Conservation (phyloP, 495 filamentous ascomycete genomes). For the Pyronema omphalodes region DNA sequence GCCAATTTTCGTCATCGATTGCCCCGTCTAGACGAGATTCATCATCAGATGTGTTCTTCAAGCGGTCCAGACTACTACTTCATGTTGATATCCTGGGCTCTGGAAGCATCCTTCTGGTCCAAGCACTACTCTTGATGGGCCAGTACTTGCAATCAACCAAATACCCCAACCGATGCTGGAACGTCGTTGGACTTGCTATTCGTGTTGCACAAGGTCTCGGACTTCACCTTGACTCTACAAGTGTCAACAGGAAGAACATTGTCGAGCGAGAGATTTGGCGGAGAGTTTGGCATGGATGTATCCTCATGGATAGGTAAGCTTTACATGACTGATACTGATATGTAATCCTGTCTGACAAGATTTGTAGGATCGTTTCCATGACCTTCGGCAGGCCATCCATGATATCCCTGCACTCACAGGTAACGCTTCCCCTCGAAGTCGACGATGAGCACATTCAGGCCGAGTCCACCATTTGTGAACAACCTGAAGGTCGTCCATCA, state of each 20-base stretch:
- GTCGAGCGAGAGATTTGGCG: conserved; percentile 26
- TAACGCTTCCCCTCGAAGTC: conserved; percentile 14
- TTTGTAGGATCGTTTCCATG: conserved; percentile 20
- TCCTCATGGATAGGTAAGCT: conserved; percentile 27
- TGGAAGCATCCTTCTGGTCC: conserved; percentile 23
- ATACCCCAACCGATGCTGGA: conserved; percentile 29
- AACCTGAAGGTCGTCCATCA: conserved; percentile 6
- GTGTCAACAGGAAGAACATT: conserved; percentile 10
- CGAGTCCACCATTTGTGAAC: conserved; percentile 10
- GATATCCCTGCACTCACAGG: conserved; percentile 11
- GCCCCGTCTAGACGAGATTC: conserved; percentile 12
- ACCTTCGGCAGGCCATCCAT: conserved; percentile 27
- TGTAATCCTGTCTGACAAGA: not conserved
- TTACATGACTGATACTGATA: not conserved
- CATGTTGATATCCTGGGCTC: conserved; percentile 25
- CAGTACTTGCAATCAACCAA: conserved; percentile 28
- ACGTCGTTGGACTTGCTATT: conserved; percentile 26
- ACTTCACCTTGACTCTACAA: conserved; percentile 19
- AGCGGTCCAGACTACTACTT: conserved; percentile 23
- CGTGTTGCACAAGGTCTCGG: conserved; percentile 27
- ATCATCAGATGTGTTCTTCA: conserved; percentile 25
- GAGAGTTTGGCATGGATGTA: conserved; percentile 29
- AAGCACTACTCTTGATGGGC: conserved; percentile 26
- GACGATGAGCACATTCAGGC: conserved; percentile 24
- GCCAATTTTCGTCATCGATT: conserved; percentile 23